Conservation (phyloP, 495 filamentous ascomycete genomes). For the Immersiella caudata region DNA sequence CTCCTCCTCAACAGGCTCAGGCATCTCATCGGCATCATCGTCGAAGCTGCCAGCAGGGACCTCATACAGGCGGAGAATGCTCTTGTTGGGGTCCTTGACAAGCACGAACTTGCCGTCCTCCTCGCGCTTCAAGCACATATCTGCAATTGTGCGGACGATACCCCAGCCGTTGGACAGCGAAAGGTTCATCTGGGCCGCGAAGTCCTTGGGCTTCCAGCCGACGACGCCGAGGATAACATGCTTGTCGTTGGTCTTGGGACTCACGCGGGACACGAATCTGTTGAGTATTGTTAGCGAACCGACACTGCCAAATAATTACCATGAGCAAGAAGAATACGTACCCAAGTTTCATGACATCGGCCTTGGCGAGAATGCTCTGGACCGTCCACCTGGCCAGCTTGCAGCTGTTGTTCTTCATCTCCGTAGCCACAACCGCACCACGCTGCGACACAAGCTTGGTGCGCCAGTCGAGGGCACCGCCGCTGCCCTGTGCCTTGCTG, state of each 20-base stretch:
- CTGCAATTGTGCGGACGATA: constrained; percentile 94
- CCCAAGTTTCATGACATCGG: constrained; percentile 97
- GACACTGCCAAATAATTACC: neutral
- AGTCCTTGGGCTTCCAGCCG: constrained; percentile 95
- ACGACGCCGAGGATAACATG: constrained; percentile 95
- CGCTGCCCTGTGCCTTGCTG: constrained; percentile 91
- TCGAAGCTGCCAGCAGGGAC: constrained; percentile 88
- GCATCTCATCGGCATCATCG: constrained; percentile 48
- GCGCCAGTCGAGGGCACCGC: constrained; percentile 94
- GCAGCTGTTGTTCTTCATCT: constrained; percentile 99
- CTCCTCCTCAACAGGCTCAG: constrained; percentile 33
- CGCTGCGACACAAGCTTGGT: constrained; percentile 88
- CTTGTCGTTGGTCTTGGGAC: constrained; percentile 83
- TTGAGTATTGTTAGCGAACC: constrained; percentile 29
- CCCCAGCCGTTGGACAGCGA: constrained; percentile 97
- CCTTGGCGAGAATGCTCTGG: constrained; percentile 92
- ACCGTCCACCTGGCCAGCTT: constrained; percentile 97
- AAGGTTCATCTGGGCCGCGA: constrained; percentile 96
- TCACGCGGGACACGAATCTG: constrained; percentile 90
- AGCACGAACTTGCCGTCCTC: constrained; percentile 70
- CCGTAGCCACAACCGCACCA: constrained; percentile 96
- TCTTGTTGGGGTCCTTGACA: constrained; percentile 93
- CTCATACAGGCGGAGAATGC: constrained; percentile 87
- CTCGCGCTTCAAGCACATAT: constrained; percentile 76
- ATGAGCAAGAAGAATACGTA: constrained; percentile 42